Conservation (phyloP, 139 green algal species). For the Tetraselmis chui region DNA sequence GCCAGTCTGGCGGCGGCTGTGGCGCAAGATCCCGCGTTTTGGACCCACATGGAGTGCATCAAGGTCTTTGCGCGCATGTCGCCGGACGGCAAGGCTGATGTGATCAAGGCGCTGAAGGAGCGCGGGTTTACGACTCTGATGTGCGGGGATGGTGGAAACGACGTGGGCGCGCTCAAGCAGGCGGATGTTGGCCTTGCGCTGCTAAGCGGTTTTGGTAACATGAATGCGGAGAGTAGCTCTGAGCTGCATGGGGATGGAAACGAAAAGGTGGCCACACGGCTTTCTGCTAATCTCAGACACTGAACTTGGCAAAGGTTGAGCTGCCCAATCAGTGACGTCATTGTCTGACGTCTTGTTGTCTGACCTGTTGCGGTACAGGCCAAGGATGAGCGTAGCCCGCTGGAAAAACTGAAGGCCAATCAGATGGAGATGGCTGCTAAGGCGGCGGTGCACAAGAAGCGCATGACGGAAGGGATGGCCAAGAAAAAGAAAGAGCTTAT, state of each 20-base stretch:
- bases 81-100: conserved; percentile 19
- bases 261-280: background rate
- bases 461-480: background rate
- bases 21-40: background rate
- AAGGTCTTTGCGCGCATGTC: conserved; percentile 22
- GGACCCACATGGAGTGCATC: conserved; percentile 15
- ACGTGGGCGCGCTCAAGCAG: conserved; percentile 29
- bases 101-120: conserved; percentile 18
- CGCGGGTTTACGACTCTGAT: conserved; percentile 18
- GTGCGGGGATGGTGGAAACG: conserved; percentile 31
- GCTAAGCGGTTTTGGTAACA: conserved; percentile 17
- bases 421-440: conserved; percentile 15
- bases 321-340: too few relatives aligned
- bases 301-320: too few relatives aligned
- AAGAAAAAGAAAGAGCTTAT: conserved; percentile 17
- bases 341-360: too few relatives aligned
- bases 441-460: conserved; percentile 4
- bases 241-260: background rate
- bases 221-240: conserved; percentile 8
- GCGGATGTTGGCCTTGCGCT: conserved; percentile 27
- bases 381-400: background rate
- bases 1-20: background rate
- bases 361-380: background rate
- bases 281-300: too few relatives aligned
- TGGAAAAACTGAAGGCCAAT: conserved; percentile 1